Base-by-base conservation (phyloP, 2,329 filamentous ascomycete genomes). In the Dryadomyces quercivorus region DNA sequence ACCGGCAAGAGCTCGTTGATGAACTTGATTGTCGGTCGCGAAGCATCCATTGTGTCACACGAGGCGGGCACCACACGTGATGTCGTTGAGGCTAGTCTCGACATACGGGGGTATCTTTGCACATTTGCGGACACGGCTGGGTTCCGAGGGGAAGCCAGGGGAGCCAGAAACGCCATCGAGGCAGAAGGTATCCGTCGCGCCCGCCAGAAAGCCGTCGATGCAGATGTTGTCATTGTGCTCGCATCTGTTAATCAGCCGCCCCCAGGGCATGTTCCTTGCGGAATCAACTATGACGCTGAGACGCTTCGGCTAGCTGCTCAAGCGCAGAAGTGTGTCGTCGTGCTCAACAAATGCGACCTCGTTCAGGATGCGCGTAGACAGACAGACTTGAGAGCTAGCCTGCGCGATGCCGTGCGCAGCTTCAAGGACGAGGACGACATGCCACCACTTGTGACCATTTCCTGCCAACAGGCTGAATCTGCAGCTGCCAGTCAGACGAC, bases 121-220 rank as follows among this genome's bases (percentile, higher is more conserved):
- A 88, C 87, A n/a, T 84, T 98, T 64, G 91, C 92, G 16, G 93
- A 98, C 70, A 97, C 93, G 63, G 93, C 93, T 20, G 93, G 93
- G 1, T 81, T 98, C 61, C 77, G 90, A 51, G 40, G 3, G 18
- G 20, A 22, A 40, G 15, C 44, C 31, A 21, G 31, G 43, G 12
- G 10, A 26, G 18, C 20, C n/a, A 31, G 16, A 8, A 26, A 2
- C 34, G 10, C 12, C 26, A 26, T 36, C 26, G 93, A 98, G 65
- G 74, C 84, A 65, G 93, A 98, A 67, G 93, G 93, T 1, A 97
- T 98, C 64, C 81, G 86, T 51, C 78, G 93, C 51, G 93, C 93
- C 8, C 88, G 85, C 66, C 80, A 83, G 56, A 85, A 87, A 62
- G 93, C 92, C 0, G 70, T 82, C 34, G 84, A 91, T 52, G 92